These are phyloP conservation scores for Crassisporium funariophilum DNA, from an alignment of 768 basidiomycete genomes.

Conservation along the genomic window DNA sequence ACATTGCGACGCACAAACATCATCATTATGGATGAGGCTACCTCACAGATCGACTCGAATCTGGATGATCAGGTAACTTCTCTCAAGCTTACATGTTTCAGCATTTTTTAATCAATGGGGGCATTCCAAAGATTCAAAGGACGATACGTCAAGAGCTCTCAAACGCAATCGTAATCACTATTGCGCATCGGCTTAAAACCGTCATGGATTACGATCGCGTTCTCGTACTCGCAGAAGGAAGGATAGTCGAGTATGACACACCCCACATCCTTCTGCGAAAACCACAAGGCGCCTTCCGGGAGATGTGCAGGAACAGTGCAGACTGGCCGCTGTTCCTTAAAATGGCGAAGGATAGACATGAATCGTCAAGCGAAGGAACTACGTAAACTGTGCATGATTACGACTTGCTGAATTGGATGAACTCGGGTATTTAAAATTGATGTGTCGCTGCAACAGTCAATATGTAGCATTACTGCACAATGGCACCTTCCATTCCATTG, in stretches of 20 bases:
- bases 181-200: conserved; percentile 79
- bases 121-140: conserved; percentile 56
- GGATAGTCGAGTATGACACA: conserved; percentile 75
- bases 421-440: too few relatives aligned
- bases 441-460: too few relatives aligned
- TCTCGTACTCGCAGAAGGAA: conserved; percentile 72
- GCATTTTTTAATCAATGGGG: not conserved
- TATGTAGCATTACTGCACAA: too few relatives aligned
- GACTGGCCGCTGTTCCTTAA: conserved; percentile 46
- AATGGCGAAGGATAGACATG: conserved; percentile 18
- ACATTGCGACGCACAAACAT: conserved; percentile 65
- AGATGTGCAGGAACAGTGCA: conserved; percentile 66
- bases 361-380: conserved; percentile 6
- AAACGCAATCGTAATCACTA: conserved; percentile 76
- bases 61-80: conserved; percentile 64
- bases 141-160: conserved; percentile 75
- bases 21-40: conserved; percentile 78
- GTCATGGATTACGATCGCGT: conserved; percentile 77
- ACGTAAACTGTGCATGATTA: not conserved
- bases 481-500: too few relatives aligned
- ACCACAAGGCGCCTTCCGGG: conserved; percentile 61
- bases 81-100: not conserved
- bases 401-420: too few relatives aligned
- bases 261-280: conserved; percentile 57
- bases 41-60: conserved; percentile 70